Percentiles rank a stretch among this genome's conserved stretches.
phyloP scores from a whole-genome alignment of 768 basidiomycete species.

The Imleria badia region DNA sequence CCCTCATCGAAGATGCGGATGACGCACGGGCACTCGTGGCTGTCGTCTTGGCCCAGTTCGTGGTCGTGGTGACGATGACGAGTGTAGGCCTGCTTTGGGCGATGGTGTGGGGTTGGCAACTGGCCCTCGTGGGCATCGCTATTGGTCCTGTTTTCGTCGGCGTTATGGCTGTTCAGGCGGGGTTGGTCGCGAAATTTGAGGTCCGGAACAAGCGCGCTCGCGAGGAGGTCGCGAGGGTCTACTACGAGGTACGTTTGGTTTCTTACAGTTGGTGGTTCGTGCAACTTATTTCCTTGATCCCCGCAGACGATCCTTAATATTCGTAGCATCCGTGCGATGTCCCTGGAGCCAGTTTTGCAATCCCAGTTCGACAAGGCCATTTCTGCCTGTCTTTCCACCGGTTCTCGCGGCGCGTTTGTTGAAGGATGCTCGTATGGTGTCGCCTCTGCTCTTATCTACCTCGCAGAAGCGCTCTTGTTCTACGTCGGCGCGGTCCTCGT shows the following conservation, averaged over 20 bases:
- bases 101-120: conserved; percentile 82
- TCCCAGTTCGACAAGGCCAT: conserved; percentile 66
- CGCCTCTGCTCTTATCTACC: conserved; percentile 79
- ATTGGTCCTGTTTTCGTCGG: conserved; percentile 82
- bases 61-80: conserved; percentile 81
- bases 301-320: conserved; percentile 74
- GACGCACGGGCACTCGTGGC: conserved; percentile 80
- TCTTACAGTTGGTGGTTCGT: not conserved
- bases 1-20: conserved; percentile 85
- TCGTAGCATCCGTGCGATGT: conserved; percentile 85
- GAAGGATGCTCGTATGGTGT: conserved; percentile 84
- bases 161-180: conserved; percentile 72
- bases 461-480: conserved; percentile 88
- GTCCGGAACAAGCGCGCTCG: conserved; percentile 79
- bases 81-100: conserved; percentile 87
- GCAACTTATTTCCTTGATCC: conserved; percentile 2
- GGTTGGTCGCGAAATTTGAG: conserved; percentile 71
- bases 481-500: conserved; percentile 90
- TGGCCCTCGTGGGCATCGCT: conserved; percentile 87
- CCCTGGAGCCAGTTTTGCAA: conserved; percentile 70
- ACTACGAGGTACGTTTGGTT: conserved; percentile 70
- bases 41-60: conserved; percentile 64
- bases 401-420: conserved; percentile 80
- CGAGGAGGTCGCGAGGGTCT: conserved; percentile 80
- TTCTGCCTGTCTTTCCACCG: conserved; percentile 59